phyloP scores from a whole-genome alignment of 768 basidiomycete genomes.

The Mycena rosella region DNA sequence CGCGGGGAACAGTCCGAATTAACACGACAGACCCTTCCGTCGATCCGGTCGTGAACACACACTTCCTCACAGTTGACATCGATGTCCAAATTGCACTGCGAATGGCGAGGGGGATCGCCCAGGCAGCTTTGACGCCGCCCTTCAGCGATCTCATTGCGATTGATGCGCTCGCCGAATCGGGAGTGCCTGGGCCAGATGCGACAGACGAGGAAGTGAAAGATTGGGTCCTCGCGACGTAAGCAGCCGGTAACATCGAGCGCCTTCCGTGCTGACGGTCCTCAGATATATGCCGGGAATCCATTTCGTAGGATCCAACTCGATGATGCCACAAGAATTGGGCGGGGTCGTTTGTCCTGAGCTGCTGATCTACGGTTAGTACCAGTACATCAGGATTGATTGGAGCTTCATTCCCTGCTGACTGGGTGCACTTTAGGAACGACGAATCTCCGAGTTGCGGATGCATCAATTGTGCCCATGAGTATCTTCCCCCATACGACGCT shows the following conservation, averaged over 20 bases:
- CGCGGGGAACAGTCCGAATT: slow-evolving; percentile 31
- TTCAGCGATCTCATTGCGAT: slow-evolving; percentile 30
- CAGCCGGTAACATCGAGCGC: neutral
- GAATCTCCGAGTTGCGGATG: slow-evolving; percentile 46
- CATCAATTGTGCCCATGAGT: slow-evolving; percentile 44
- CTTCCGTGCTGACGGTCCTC: neutral
- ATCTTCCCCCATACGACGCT: slow-evolving; percentile 42
- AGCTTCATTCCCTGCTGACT: too few species aligned
- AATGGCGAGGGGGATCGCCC: slow-evolving; percentile 28
- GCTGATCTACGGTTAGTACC: slow-evolving; percentile 22
- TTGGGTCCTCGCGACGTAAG: slow-evolving; percentile 30
- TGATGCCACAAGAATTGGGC: slow-evolving; percentile 34
- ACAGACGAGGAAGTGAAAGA: slow-evolving; percentile 29
- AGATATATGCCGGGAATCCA: slow-evolving; percentile 33
- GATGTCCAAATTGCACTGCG: slow-evolving; percentile 26
- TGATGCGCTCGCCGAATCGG: slow-evolving; percentile 13
- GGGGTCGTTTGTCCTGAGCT: slow-evolving; percentile 35
- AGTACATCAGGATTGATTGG: neutral
- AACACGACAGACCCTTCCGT: slow-evolving; percentile 29
- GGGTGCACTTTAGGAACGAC: slow-evolving; percentile 20
- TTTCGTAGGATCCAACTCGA: slow-evolving; percentile 32
- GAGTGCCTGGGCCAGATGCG: slow-evolving; percentile 24
- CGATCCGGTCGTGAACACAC: slow-evolving; percentile 24
- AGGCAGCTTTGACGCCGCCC: slow-evolving; percentile 28
- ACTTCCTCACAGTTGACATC: slow-evolving; percentile 26